Percentiles rank a stretch among this genome's conserved stretches.
These are phyloP conservation scores for Salvia sclarea DNA, from an alignment of 305 asterid species.

Conservation along the genomic window DNA sequence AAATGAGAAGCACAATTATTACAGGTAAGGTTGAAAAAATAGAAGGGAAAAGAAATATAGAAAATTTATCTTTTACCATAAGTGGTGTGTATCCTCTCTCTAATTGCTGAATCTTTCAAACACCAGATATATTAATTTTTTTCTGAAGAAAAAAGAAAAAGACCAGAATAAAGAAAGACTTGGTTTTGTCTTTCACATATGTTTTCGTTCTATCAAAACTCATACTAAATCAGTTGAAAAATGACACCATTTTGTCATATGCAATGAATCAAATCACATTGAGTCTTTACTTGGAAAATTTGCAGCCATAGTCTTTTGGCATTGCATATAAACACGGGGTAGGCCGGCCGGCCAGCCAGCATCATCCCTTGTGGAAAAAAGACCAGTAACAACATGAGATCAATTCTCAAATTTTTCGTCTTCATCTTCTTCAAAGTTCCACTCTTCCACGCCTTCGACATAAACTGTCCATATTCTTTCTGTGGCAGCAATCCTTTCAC, in stretches of 20 bases:
- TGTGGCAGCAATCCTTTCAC: conserved; percentile 19
- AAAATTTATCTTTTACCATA: not conserved
- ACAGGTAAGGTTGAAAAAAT: not conserved
- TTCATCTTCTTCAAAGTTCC: not conserved
- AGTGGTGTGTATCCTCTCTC: not conserved
- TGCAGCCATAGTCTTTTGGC: not conserved
- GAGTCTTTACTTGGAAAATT: not conserved
- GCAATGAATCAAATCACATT: not conserved
- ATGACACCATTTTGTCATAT: not conserved
- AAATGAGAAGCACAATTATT: not conserved
- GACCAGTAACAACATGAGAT: conserved; percentile 17
- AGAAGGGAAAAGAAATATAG: not conserved
- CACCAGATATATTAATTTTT: not conserved
- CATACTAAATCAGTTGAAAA: not conserved
- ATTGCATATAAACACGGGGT: not conserved
- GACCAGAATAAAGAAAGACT: not conserved
- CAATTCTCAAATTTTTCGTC: conserved; percentile 4
- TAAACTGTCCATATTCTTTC: conserved; percentile 24
- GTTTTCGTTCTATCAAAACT: not conserved
- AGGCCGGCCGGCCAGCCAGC: not conserved
- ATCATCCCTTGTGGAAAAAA: not conserved
- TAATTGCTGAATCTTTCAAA: not conserved
- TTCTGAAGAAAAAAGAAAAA: not conserved
- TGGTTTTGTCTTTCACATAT: conserved; percentile 1
- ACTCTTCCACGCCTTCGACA: not conserved